A percentile compares a stretch with the other conserved stretches of the same genome.
Conservation (phyloP, 2,329 filamentous ascomycete species). For the Diaporthe sp. region DNA sequence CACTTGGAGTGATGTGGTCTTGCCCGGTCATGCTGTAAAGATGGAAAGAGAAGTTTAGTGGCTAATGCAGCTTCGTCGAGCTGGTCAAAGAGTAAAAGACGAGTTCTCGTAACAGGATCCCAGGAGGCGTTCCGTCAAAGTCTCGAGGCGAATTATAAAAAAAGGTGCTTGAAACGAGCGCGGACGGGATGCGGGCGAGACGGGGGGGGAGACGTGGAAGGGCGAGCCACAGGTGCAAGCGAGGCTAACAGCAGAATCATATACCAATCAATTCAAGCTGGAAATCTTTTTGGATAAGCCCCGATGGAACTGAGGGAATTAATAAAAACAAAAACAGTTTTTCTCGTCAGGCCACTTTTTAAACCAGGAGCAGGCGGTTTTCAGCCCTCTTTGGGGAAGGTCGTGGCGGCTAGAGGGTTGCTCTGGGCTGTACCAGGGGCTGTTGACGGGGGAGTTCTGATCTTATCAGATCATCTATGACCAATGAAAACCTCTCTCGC, state of each 20-base stretch:
- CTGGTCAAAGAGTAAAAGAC: neutral
- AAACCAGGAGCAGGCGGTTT: neutral
- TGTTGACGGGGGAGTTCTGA: neutral
- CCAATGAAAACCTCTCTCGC: neutral
- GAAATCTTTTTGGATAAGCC: neutral
- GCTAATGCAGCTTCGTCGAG: neutral
- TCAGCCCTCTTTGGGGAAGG: neutral
- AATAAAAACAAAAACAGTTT: neutral
- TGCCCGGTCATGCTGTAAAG: neutral
- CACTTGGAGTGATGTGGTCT: neutral
- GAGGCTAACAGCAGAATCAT: neutral
- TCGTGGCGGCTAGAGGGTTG: neutral
- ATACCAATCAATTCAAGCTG: neutral
- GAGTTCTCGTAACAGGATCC: too few relatives aligned
- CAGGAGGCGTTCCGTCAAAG: neutral
- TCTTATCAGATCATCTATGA: constrained; percentile 27
- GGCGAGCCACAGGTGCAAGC: neutral
- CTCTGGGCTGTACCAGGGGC: neutral
- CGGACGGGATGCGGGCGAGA: neutral
- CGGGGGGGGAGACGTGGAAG: neutral
- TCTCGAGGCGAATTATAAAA: neutral
- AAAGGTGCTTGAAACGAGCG: neutral
- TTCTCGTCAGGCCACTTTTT: neutral
- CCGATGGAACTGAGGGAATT: neutral
- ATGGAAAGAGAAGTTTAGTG: neutral